phyloP scores from a whole-genome alignment of 2,329 filamentous ascomycete species.

The Xylaria sp. region DNA sequence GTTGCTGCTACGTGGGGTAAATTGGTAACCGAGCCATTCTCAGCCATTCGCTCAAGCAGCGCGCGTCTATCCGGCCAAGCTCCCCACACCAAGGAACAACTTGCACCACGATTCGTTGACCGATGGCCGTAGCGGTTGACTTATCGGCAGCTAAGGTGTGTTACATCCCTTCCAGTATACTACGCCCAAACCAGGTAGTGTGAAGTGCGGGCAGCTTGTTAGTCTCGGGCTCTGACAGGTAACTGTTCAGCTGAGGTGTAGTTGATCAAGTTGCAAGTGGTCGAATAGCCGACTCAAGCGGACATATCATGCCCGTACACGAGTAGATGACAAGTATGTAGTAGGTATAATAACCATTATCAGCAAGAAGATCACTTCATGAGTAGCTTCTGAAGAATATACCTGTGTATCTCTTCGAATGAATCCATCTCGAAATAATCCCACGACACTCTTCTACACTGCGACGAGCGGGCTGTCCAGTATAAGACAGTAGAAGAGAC shows the following conservation, averaged over 20 bases:
- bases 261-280: slow-evolving; percentile 9
- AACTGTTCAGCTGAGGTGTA: slow-evolving; percentile 6
- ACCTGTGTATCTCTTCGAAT: no score
- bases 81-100: not conserved
- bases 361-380: no score
- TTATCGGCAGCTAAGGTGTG: slow-evolving; percentile 4
- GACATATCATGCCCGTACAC: no score
- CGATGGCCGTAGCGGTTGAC: not conserved
- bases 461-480: not conserved
- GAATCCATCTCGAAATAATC: no score
- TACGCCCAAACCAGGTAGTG: no score
- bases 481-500: not conserved
- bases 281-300: slow-evolving; percentile 15
- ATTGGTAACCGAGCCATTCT: slow-evolving; percentile 10
- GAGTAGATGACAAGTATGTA: no score
- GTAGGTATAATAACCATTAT: no score
- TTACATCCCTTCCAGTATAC: not conserved
- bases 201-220: not conserved
- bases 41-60: slow-evolving; percentile 5
- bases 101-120: slow-evolving; percentile 13
- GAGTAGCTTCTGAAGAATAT: no score
- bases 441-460: no score
- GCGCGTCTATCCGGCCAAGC: slow-evolving; percentile 21
- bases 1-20: no score
- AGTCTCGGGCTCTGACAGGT: not conserved